phyloP scores from a whole-genome alignment of 192 early-diverging fungal species.

The Nowakowskiella sp. region DNA sequence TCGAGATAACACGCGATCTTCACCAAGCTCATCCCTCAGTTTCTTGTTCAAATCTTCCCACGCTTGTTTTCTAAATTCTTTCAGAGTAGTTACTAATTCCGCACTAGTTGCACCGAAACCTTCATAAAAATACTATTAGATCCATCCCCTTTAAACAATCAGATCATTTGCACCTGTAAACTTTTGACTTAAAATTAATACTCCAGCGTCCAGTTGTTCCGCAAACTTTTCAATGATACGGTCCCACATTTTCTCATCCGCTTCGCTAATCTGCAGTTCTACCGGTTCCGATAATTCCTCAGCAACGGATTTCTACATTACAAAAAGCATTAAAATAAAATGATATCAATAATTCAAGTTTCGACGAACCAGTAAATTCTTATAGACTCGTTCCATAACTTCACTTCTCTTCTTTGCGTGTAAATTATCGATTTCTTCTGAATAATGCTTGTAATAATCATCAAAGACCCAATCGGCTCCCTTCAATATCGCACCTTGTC shows the following conservation, averaged over 20 bases:
- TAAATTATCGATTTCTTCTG: slow-evolving; percentile 54
- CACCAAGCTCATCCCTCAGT: slow-evolving; percentile 72
- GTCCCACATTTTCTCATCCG: slow-evolving; percentile 61
- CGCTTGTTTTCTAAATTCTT: slow-evolving; percentile 51
- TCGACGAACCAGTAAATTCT: slow-evolving; percentile 13
- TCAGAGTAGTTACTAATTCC: slow-evolving; percentile 43
- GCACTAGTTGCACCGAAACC: slow-evolving; percentile 28
- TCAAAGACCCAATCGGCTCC: slow-evolving; percentile 66
- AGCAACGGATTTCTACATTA: slow-evolving; percentile 8
- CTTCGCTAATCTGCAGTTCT: slow-evolving; percentile 59
- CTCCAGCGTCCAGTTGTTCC: slow-evolving; percentile 43
- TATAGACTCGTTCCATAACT: slow-evolving; percentile 59
- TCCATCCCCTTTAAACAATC: not conserved
- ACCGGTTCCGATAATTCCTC: slow-evolving; percentile 63
- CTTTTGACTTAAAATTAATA: slow-evolving; percentile 24
- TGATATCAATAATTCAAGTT: slow-evolving; percentile 4
- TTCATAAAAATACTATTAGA: not conserved
- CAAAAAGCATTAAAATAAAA: slow-evolving; percentile 16
- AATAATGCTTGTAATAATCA: slow-evolving; percentile 48
- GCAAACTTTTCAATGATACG: slow-evolving; percentile 55
- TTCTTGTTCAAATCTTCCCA: slow-evolving; percentile 69
- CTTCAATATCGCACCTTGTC: slow-evolving; percentile 37
- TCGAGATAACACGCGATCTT: slow-evolving; percentile 74
- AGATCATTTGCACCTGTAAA: slow-evolving; percentile 2
- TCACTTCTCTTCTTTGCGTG: slow-evolving; percentile 50